Conservation (phyloP, 306 rosid species). For the Abrus pulchellus region DNA sequence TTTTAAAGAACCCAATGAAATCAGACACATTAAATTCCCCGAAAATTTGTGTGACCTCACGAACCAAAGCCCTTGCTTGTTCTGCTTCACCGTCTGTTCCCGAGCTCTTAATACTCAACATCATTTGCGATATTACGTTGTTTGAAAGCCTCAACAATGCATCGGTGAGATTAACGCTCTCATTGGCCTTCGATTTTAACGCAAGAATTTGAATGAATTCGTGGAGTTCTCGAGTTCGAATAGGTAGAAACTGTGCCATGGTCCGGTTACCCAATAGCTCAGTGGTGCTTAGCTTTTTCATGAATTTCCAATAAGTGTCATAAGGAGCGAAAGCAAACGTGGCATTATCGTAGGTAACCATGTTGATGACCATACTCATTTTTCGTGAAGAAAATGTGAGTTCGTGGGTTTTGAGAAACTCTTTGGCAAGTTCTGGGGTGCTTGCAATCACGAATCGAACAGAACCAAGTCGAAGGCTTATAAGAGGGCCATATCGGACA, state of each 20-base stretch:
- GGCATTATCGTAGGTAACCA: conserved; percentile 52
- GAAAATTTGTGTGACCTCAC: conserved; percentile 40
- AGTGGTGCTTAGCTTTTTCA: conserved; percentile 49
- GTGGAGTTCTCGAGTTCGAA: conserved; percentile 45
- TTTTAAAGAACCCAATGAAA: conserved; percentile 38
- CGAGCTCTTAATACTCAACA: conserved; percentile 55
- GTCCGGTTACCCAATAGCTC: conserved; percentile 53
- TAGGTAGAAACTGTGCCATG: conserved; percentile 16
- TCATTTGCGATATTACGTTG: conserved; percentile 59
- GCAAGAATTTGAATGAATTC: conserved; percentile 32
- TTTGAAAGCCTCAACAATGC: conserved; percentile 52
- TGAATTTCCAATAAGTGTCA: conserved; percentile 58
- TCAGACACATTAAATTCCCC: conserved; percentile 20
- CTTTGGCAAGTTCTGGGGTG: conserved; percentile 52
- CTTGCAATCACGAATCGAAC: conserved; percentile 40
- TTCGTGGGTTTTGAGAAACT: conserved; percentile 57
- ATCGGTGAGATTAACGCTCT: conserved; percentile 48
- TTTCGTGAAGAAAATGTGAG: conserved; percentile 42
- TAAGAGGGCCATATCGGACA: conserved; percentile 50
- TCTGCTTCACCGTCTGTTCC: conserved; percentile 38
- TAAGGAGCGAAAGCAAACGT: conserved; percentile 63
- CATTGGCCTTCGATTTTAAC: conserved; percentile 14
- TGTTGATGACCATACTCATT: conserved; percentile 39
- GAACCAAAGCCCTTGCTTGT: conserved; percentile 46
- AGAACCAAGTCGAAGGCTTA: conserved; percentile 54